These are phyloP conservation scores for Syncephalastrum monosporum DNA, from an alignment of 371 early-diverging fungal genomes.

Conservation along the genomic window DNA sequence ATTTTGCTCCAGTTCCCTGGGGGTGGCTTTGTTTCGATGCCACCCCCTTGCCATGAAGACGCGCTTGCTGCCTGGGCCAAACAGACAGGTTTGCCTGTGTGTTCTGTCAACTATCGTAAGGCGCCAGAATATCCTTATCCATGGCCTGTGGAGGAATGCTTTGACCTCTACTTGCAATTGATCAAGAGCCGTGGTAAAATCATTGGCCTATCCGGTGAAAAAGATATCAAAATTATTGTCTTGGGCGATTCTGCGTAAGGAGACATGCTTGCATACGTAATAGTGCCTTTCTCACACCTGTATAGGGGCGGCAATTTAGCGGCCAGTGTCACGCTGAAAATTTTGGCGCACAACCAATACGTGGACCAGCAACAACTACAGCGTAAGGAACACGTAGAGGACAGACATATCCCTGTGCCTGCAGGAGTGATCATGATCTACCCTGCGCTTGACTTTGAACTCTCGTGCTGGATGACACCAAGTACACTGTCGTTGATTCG, in stretches of 20 bases:
- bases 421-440: slow-evolving; percentile 85
- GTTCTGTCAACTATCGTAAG: slow-evolving; percentile 91
- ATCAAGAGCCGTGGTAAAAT: slow-evolving; percentile 65
- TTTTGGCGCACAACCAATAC: slow-evolving; percentile 52
- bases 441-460: slow-evolving; percentile 87
- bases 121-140: slow-evolving; percentile 96
- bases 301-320: slow-evolving; percentile 79
- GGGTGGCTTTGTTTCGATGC: slow-evolving; percentile 85
- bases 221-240: slow-evolving; percentile 58
- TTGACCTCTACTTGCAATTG: slow-evolving; percentile 79
- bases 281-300: neutral
- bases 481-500: slow-evolving; percentile 57
- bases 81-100: slow-evolving; percentile 64
- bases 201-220: slow-evolving; percentile 67
- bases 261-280: neutral
- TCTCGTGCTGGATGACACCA: slow-evolving; percentile 87
- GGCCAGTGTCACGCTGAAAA: slow-evolving; percentile 67
- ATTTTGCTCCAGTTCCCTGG: slow-evolving; percentile 83
- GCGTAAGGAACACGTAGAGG: slow-evolving; percentile 28
- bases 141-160: slow-evolving; percentile 89
- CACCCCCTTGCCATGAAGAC: slow-evolving; percentile 75
- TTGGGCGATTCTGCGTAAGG: slow-evolving; percentile 94
- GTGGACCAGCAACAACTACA: slow-evolving; percentile 8
- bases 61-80: slow-evolving; percentile 70
- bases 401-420: slow-evolving; percentile 25